Base-by-base conservation (phyloP, 75 land plant genomes). In the Adiantum capillusveneris region DNA sequence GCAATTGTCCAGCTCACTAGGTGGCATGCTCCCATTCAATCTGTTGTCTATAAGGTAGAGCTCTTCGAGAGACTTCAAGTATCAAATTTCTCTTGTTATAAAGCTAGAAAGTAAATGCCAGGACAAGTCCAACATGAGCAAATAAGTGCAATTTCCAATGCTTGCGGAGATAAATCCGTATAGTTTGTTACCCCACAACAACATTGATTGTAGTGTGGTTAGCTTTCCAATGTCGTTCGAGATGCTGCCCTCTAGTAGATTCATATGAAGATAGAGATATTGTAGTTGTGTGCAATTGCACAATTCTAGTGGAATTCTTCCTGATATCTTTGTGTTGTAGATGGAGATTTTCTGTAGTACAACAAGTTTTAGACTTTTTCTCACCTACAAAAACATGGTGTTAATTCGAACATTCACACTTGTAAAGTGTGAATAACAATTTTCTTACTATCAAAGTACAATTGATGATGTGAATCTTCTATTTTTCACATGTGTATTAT, bases 271-370 rank as follows among this genome's bases (percentile, higher is more conserved):
- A 56, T 78, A 76, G 7, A 89, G 60, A 55, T 61, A 50, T 25
- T 72, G 54, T 7, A 91, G 72, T 7, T 36, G 44, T 16, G 44
- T 34, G 66, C 85, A 84, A 25, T 87, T 76, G 26, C 86, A 87
- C 0, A 91, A 48, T 36, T 84, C 83, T 0, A 72, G 56, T 0
- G 96, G 92, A 5, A 90, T 83, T 2, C 60, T 72, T 36, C 92
- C 96, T 19, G 96, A 75, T 27, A 90, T 59, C 19, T 70, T 65
- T 11, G 84, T 58, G 0, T 76, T 78, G 71, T 86, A 89, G 62
- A 92, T 66, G 22, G 83, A 81, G 1, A 92, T 60, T 7, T 83
- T 83, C 53, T 75, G 59, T 29, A 93, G n/a, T n/a, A n/a, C n/a
- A n/a, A n/a, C n/a, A n/a, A n/a, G n/a, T n/a, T n/a, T n/a, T n/a